Conservation (phyloP, 2,329 filamentous ascomycete genomes). For the Pyrenophora seminiperda region DNA sequence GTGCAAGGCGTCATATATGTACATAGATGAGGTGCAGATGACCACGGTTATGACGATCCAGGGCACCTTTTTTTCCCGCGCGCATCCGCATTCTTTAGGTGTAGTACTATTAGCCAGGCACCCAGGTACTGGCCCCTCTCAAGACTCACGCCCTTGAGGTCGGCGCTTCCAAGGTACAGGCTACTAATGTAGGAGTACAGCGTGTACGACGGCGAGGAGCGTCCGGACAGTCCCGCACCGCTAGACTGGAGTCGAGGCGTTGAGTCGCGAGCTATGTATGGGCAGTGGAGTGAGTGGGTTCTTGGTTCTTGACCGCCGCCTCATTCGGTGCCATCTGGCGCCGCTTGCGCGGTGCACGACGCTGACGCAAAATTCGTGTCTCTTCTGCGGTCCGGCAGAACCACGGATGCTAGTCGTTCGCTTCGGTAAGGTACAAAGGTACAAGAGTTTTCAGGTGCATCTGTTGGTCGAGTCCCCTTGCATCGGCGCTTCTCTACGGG, state of each 20-base stretch:
- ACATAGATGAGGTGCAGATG: conserved; percentile 21
- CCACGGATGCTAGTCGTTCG: conserved; percentile 42
- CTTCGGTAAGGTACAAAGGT: conserved; percentile 50
- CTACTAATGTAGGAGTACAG: not conserved
- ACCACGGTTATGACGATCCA: conserved; percentile 13
- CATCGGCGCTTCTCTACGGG: conserved; percentile 39
- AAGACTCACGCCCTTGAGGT: conserved; percentile 3
- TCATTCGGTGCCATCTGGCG: conserved; percentile 2
- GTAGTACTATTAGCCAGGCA: no score
- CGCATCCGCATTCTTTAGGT: conserved; percentile 12
- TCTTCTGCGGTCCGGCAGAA: conserved; percentile 17
- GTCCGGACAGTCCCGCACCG: conserved; percentile 3
- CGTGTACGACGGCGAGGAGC: no score
- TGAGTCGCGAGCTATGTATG: conserved; percentile 1
- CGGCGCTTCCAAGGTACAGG: conserved; percentile 2
- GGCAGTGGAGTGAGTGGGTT: no score
- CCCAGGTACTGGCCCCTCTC: conserved; percentile 13
- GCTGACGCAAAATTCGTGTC: conserved; percentile 15
- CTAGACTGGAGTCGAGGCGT: not conserved
- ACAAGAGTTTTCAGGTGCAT: conserved; percentile 41
- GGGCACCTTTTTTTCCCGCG: conserved; percentile 14
- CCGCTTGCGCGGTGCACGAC: conserved; percentile 5
- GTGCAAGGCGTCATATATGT: no score
- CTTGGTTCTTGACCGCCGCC: not conserved
- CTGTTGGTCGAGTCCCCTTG: conserved; percentile 43